phyloP scores from a whole-genome alignment of 257 asterid species.

The Plantago major region DNA sequence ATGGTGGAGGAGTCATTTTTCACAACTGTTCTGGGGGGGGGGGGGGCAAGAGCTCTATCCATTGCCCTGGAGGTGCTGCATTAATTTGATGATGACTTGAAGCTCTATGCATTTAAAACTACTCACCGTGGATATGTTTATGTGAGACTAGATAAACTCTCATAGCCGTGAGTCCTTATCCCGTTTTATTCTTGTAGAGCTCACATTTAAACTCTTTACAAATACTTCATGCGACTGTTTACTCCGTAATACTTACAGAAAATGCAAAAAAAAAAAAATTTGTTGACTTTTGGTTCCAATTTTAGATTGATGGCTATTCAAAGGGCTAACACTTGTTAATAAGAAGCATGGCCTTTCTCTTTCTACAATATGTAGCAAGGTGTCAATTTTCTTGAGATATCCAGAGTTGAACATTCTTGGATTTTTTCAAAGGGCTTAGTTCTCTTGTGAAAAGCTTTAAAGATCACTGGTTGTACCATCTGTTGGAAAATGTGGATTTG shows the following conservation, averaged over 20 bases:
- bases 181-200: neutral
- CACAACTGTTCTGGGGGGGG: constrained; percentile 78
- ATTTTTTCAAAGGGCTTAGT: neutral
- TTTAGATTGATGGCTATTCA: neutral
- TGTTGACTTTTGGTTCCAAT: neutral
- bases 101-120: constrained; percentile 78
- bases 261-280: neutral
- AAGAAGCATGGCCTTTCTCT: neutral
- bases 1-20: constrained; percentile 85
- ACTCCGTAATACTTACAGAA: neutral
- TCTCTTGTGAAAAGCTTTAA: neutral
- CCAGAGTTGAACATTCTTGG: neutral
- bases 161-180: constrained; percentile 54
- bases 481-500: neutral
- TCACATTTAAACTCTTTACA: neutral
- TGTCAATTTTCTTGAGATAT: neutral
- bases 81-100: constrained; percentile 54
- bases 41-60: constrained; percentile 50
- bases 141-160: constrained; percentile 75
- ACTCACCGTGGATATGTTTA: constrained; percentile 81
- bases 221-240: neutral
- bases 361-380: neutral
- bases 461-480: neutral
- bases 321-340: neutral
- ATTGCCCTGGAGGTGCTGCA: constrained; percentile 51